Base-by-base conservation (phyloP, 2,329 filamentous ascomycete genomes). In the Thermoascus crustaceus region DNA sequence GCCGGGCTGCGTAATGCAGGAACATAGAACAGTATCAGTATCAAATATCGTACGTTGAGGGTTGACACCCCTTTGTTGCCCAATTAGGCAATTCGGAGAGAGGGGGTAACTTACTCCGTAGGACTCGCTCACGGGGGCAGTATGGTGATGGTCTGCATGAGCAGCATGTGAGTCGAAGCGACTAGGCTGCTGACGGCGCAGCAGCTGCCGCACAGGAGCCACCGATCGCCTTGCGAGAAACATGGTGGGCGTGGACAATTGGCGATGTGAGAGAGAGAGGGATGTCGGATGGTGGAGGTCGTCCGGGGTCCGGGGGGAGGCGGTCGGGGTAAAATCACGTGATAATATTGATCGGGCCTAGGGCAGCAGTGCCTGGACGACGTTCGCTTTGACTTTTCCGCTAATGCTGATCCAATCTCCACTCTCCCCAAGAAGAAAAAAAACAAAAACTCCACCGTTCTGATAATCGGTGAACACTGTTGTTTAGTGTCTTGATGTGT, bases 101-200 rank as follows among this genome's bases (percentile, higher is more conserved):
- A 40, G 44, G 45, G 41, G 21, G 26, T 19, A 27, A 56, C 65
- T 47, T 63, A 69, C 66, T 39, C 65, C 64, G 44, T 67, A 58
- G 47, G 56, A 49, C 50, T 69, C 66, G 39, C 62, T 66, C 40
- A 66, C 64, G 32, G 65, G 62, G 36, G 60, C 61, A 35, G 55
- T 52, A 47, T 63, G 60, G 43, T 52, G 48, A 45, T 55, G 42
- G 24, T 46, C 46, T 21, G 46, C 44, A 36, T 52, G 55, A 47
- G 58, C 59, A 40, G 59, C 51, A 38, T 64, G 56, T 4, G 64
- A 67, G 44, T 54, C 64, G 46, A 58, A 65, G 47, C 66, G 62
- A 40, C 62, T 61, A 35, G 63, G 59, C 41, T 58, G 62, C 46
- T 63, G 62, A 39, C 55, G 55, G 39, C 56, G 59, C 54, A 64